Conservation (phyloP, 495 filamentous ascomycete species). For the Geopyxis carbonaria region DNA sequence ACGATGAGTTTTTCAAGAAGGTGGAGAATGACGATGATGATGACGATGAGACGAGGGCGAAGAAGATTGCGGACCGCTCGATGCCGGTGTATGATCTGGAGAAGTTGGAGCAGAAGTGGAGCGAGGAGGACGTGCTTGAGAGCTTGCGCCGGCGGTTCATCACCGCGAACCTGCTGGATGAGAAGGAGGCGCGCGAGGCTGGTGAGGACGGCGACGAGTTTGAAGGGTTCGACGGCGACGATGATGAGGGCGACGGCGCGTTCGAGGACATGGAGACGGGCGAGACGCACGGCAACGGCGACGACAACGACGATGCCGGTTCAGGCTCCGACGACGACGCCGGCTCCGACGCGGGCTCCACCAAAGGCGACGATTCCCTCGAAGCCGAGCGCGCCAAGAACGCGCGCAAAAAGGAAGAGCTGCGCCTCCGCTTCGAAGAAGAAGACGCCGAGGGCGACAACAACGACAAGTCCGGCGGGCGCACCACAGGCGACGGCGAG, state of each 20-base stretch:
- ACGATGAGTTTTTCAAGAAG: constrained; percentile 72
- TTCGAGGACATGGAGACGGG: constrained; percentile 81
- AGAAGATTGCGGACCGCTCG: constrained; percentile 48
- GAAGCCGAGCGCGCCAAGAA: constrained; percentile 82
- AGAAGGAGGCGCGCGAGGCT: constrained; percentile 32
- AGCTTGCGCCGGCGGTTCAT: constrained; percentile 56
- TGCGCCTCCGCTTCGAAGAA: constrained; percentile 87
- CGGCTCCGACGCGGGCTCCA: constrained; percentile 24
- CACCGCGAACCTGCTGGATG: constrained; percentile 41
- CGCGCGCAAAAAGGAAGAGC: constrained; percentile 78
- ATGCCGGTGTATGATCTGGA: constrained; percentile 70
- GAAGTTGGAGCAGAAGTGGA: constrained; percentile 70
- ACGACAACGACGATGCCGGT: constrained; percentile 21
- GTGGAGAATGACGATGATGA: constrained; percentile 47
- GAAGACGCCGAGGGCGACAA: constrained; percentile 87
- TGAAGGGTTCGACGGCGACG: constrained; percentile 30
- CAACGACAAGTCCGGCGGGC: constrained; percentile 61
- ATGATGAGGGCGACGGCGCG: constrained; percentile 68
- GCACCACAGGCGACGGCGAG: constrained; percentile 44
- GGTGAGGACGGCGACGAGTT: constrained; percentile 34
- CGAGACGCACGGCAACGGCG: constrained; percentile 32
- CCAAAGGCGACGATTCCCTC: constrained; percentile 32
- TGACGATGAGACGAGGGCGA: constrained; percentile 9
- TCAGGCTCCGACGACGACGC: constrained; percentile 18
- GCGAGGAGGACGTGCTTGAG: constrained; percentile 57